Evolutionary conservation across 140 eudicot genomes (phyloP).

Genomic region (Oenanthe javanica): DNA sequence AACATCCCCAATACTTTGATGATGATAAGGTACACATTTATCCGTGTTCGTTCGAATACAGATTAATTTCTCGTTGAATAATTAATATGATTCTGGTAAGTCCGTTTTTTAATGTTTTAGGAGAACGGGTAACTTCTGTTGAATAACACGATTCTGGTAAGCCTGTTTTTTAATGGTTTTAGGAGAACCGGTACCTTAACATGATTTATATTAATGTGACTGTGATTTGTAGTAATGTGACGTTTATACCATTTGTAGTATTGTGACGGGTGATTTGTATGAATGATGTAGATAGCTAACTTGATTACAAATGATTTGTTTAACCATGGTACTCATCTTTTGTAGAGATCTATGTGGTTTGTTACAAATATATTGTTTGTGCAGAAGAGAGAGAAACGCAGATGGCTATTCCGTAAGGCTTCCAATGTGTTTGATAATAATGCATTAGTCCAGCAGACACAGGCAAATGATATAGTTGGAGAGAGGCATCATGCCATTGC

Average conservation of each 20-base stretch:
- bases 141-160: no score
- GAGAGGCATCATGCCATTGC: constrained; percentile 59
- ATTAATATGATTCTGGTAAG: no score
- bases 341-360: background rate
- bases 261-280: no score
- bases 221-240: no score
- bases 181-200: no score
- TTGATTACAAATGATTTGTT: no score
- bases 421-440: constrained; percentile 14
- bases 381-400: constrained; percentile 57
- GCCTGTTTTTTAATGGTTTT: no score
- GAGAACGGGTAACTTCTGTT: no score
- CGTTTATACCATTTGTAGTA: background rate
- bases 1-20: constrained; percentile 18
- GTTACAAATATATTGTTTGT: background rate
- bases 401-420: constrained; percentile 68
- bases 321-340: background rate
- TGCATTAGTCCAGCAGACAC: background rate
- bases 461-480: constrained; percentile 6
- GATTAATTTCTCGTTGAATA: no score
- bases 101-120: no score
- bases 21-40: constrained; percentile 43
- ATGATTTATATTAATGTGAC: background rate
- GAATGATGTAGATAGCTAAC: no score
- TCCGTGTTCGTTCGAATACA: background rate